Conservation (phyloP, 2,329 filamentous ascomycete species). For the Paracoccidioides brasiliensis region DNA sequence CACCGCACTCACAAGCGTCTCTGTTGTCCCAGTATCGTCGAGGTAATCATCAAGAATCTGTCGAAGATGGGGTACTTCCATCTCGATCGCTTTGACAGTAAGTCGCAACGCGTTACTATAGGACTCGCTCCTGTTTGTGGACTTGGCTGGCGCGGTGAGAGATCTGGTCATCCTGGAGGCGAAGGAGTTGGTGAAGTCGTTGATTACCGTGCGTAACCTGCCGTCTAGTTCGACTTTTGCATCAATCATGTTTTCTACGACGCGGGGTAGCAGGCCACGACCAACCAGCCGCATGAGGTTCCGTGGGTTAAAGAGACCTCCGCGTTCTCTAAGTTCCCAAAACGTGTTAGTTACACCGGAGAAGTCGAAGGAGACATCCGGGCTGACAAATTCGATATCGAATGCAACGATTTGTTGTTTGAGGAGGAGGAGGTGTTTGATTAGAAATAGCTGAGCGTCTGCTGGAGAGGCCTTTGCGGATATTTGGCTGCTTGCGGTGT, state of each 20-base stretch:
- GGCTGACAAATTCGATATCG: slow-evolving; percentile 68
- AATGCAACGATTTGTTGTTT: slow-evolving; percentile 95
- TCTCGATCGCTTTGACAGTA: slow-evolving; percentile 38
- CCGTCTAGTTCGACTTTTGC: slow-evolving; percentile 56
- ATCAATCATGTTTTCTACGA: slow-evolving; percentile 59
- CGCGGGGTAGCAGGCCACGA: slow-evolving; percentile 47
- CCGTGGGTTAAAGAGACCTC: slow-evolving; percentile 52
- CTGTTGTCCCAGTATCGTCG: slow-evolving; percentile 50
- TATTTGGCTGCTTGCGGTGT: slow-evolving; percentile 61
- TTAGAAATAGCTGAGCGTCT: slow-evolving; percentile 80
- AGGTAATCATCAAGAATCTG: slow-evolving; percentile 48
- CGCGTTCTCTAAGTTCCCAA: slow-evolving; percentile 52
- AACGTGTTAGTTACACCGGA: slow-evolving; percentile 53
- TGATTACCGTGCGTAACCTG: slow-evolving; percentile 48
- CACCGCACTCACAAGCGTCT: slow-evolving; percentile 53
- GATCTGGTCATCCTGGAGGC: slow-evolving; percentile 43
- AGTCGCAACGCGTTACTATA: slow-evolving; percentile 1
- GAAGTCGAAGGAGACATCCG: slow-evolving; percentile 54
- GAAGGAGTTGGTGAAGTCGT: slow-evolving; percentile 50
- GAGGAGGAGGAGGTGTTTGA: slow-evolving; percentile 85
- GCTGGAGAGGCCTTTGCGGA: slow-evolving; percentile 46
- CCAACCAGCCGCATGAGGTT: slow-evolving; percentile 48
- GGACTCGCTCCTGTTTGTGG: slow-evolving; percentile 5
- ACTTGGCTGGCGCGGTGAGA: slow-evolving; percentile 6
- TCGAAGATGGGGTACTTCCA: slow-evolving; percentile 44